Evolutionary conservation across 306 rosid species (phyloP).

Genomic region (Coriaria nepalensis): DNA sequence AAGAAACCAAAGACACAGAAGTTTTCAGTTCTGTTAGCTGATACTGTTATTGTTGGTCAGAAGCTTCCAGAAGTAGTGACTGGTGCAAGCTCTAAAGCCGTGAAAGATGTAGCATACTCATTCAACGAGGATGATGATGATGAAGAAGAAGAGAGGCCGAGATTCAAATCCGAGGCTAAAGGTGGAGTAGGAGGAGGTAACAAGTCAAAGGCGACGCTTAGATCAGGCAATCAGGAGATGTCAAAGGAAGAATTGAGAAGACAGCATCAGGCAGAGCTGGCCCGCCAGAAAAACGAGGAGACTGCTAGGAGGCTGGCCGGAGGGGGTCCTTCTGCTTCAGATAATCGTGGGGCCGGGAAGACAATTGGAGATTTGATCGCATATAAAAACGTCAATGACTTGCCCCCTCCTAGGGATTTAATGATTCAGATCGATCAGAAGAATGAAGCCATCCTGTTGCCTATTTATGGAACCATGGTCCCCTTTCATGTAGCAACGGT

Average conservation of each 20-base stretch:
- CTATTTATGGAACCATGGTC: conserved; percentile 86
- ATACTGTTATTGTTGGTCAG: conserved; percentile 49
- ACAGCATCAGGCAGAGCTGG: conserved; percentile 96
- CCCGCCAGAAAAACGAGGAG: conserved; percentile 95
- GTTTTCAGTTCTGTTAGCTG: conserved; percentile 76
- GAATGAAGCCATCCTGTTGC: conserved; percentile 74
- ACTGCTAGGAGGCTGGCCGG: conserved; percentile 94
- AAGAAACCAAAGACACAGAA: conserved; percentile 35
- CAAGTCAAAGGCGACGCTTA: conserved; percentile 68
- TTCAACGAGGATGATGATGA: conserved; percentile 82
- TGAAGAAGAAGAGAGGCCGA: conserved; percentile 33
- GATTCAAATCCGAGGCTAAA: conserved; percentile 22
- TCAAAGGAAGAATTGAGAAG: conserved; percentile 88
- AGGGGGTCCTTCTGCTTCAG: conserved; percentile 43
- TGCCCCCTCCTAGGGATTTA: conserved; percentile 60
- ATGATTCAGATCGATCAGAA: conserved; percentile 91
- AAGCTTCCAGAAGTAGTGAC: conserved; percentile 64
- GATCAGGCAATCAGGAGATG: conserved; percentile 87
- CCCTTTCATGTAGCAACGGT: conserved; percentile 89
- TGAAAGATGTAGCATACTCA: conserved; percentile 77
- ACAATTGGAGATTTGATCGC: conserved; percentile 51
- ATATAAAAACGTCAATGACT: conserved; percentile 75
- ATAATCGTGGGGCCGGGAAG: conserved; percentile 41
- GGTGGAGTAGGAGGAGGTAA: conserved; percentile 15
- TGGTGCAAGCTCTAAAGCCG: conserved; percentile 50